Evolutionary conservation across 1,284 basidiomycete genomes (phyloP).

Genomic region (Sporisorium graminicola): DNA sequence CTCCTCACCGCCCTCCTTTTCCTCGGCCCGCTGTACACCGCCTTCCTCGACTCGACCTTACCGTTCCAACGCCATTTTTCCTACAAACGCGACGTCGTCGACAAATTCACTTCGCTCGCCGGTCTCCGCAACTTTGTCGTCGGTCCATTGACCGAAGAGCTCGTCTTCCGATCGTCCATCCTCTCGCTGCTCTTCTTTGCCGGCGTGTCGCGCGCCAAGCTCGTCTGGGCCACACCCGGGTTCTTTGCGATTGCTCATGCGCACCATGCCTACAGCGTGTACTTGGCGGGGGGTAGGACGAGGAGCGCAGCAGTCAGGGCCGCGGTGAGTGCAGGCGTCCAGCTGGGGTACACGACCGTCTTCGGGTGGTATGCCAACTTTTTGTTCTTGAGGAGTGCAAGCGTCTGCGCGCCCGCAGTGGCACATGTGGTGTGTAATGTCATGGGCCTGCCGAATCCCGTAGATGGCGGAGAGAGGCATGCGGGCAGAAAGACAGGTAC

Average conservation of each 20-base stretch:
- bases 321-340: slow-evolving; percentile 74
- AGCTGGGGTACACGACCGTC: slow-evolving; percentile 87
- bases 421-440: slow-evolving; percentile 90
- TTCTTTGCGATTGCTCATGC: slow-evolving; percentile 91
- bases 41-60: slow-evolving; percentile 74
- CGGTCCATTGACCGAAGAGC: slow-evolving; percentile 89
- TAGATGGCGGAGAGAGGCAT: slow-evolving; percentile 70
- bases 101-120: slow-evolving; percentile 73
- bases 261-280: slow-evolving; percentile 90
- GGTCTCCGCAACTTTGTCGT: slow-evolving; percentile 83
- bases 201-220: slow-evolving; percentile 74
- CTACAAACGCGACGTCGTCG: slow-evolving; percentile 69
- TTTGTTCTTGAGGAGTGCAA: slow-evolving; percentile 83
- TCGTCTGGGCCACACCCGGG: slow-evolving; percentile 85
- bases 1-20: slow-evolving; percentile 81
- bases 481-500: slow-evolving; percentile 68
- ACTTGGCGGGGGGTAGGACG: slow-evolving; percentile 72
- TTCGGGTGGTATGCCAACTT: slow-evolving; percentile 92
- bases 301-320: slow-evolving; percentile 77
- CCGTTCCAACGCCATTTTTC: slow-evolving; percentile 74
- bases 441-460: slow-evolving; percentile 83
- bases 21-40: slow-evolving; percentile 82
- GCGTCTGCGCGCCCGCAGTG: slow-evolving; percentile 52
- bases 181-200: slow-evolving; percentile 80
- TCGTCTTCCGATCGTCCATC: slow-evolving; percentile 89